Evolutionary conservation across 148 eudicot species (phyloP), one percentile per base, ranked within the genome.

Genomic region (Fagopyrum esculentum): DNA sequence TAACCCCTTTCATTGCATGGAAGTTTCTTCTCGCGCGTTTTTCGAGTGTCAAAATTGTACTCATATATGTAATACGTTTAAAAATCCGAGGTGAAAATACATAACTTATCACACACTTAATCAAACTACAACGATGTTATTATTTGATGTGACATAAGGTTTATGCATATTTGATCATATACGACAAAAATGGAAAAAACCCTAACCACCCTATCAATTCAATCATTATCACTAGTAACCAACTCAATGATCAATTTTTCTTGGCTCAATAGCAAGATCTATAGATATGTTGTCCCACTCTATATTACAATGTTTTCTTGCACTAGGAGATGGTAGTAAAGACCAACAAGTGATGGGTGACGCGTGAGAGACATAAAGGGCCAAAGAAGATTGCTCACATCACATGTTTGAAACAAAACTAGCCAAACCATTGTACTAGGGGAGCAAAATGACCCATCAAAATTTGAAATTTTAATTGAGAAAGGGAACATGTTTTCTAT

Each of bases 371-470:
- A 60, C 40, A 60, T 22, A 60, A 35, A 60, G 66, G 66, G 4
- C 10, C 66, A 60, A 60, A 60, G 66, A 60, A 60, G 35, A 60
- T 60, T 60, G 66, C 40, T 60, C 43, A 60, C 66, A 60, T 60
- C 19, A 19, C 66, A 60, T 60, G 66, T 60, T 60, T 60, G 66
- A 11, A 60, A 22, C 66, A 60, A 60, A 60, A 60, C 22, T 60
- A 60, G 66, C 12, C 9, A 19, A 26, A 9, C 12, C 26, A 60
- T 60, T 60, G 66, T 60, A 60, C 40, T 60, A 22, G 9, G 26
- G 35, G 2, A 60, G 40, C 35, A 60, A 60, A 49, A 0, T 60
- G 66, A 22, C 40, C 43, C 66, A 60, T 60, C 40, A 22, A 60
- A 22, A 60, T 9, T 22, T 60, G 2, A 26, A 22, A 22, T 60